These are phyloP conservation scores for Salvia splendens DNA, from an alignment of 257 asterid genomes.

Conservation along the genomic window DNA sequence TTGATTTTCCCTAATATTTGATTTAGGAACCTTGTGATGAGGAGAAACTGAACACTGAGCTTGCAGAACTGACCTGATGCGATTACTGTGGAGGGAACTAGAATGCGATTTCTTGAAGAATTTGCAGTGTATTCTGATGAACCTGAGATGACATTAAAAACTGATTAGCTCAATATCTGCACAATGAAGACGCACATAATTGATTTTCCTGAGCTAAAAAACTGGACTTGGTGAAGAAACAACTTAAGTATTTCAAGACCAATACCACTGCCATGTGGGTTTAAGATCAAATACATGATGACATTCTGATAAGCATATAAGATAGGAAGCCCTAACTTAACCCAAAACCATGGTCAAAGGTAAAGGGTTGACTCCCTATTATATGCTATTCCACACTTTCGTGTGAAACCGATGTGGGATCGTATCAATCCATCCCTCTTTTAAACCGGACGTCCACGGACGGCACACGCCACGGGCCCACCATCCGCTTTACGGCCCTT, in stretches of 20 bases:
- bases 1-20: neutral
- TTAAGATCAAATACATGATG: conserved; percentile 4
- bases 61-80: conserved; percentile 26
- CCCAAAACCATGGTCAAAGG: too few relatives aligned
- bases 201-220: conserved; percentile 21
- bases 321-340: too few relatives aligned
- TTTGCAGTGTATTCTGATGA: conserved; percentile 92
- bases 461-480: too few relatives aligned
- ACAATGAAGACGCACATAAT: conserved; percentile 20
- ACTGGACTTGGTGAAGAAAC: neutral
- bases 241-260: conserved; percentile 1
- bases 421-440: too few relatives aligned
- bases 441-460: too few relatives aligned
- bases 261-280: conserved; percentile 18
- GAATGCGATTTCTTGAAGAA: conserved; percentile 94
- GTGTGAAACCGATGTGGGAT: too few relatives aligned
- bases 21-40: conserved; percentile 4
- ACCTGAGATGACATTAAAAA: conserved; percentile 57
- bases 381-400: too few relatives aligned
- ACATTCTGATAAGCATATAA: too few relatives aligned
- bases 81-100: conserved; percentile 35
- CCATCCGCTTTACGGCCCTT: too few relatives aligned
- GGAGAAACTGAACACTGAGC: conserved; percentile 26
- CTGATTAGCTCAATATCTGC: conserved; percentile 27
- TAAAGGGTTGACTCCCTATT: too few relatives aligned